Conservation (phyloP, 2,329 filamentous ascomycete species). For the Penicillium sp. region DNA sequence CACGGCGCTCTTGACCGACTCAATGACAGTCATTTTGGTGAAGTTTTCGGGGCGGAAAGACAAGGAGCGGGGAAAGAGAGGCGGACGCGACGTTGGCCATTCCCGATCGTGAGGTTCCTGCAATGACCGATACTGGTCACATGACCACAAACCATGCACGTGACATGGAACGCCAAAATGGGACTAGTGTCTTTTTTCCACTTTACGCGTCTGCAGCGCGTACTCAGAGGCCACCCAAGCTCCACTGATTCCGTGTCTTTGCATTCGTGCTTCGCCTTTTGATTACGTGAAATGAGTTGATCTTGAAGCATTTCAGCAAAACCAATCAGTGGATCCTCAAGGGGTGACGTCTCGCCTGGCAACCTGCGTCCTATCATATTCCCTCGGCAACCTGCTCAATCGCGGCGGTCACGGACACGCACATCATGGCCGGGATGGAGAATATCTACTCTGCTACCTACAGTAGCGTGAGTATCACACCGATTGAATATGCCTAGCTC, state of each 20-base stretch:
- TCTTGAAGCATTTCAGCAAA: slow-evolving; percentile 11
- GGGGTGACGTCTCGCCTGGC: slow-evolving; percentile 6
- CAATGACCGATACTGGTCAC: slow-evolving; percentile 24
- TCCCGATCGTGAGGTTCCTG: slow-evolving; percentile 33
- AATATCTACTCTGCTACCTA: slow-evolving; percentile 67
- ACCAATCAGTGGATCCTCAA: slow-evolving; percentile 16
- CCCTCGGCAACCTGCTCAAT: slow-evolving; percentile 27
- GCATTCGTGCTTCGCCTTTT: slow-evolving; percentile 20
- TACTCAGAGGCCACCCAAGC: slow-evolving; percentile 32
- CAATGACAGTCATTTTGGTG: slow-evolving; percentile 48
- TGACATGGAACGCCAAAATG: slow-evolving; percentile 7
- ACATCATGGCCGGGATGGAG: slow-evolving; percentile 38
- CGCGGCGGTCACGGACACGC: slow-evolving; percentile 22
- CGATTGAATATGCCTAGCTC: not conserved
- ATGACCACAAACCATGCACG: slow-evolving; percentile 16
- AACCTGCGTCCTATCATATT: slow-evolving; percentile 17
- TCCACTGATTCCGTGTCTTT: slow-evolving; percentile 35
- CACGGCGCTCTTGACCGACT: slow-evolving; percentile 52
- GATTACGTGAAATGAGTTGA: slow-evolving; percentile 19
- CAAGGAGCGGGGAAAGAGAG: slow-evolving; percentile 19
- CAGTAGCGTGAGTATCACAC: slow-evolving; percentile 56
- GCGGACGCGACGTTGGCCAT: slow-evolving; percentile 29
- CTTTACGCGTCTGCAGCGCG: slow-evolving; percentile 44
- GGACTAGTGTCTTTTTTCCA: slow-evolving; percentile 31
- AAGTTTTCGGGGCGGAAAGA: slow-evolving; percentile 15